A percentile compares a stretch with the other conserved stretches of the same genome.
Conservation (phyloP, 495 filamentous ascomycete genomes). For the Podospora comata region DNA sequence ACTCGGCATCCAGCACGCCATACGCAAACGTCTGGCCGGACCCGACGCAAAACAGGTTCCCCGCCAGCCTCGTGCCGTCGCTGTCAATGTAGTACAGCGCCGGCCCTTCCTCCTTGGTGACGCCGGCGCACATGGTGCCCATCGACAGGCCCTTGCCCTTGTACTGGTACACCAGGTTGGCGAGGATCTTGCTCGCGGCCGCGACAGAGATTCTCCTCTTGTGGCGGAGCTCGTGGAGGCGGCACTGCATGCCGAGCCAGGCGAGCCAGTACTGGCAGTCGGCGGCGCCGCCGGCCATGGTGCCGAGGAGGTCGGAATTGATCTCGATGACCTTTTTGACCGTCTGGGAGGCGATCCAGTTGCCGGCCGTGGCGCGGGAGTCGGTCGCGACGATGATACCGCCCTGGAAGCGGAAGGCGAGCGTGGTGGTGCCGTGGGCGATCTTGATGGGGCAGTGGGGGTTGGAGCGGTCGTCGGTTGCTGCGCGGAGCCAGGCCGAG, state of each 20-base stretch:
- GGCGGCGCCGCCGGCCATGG: slow-evolving; percentile 97
- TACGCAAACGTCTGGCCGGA: slow-evolving; percentile 98
- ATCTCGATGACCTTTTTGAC: slow-evolving; percentile 99
- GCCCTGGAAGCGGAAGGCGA: slow-evolving; percentile 94
- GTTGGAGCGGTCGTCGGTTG: slow-evolving; percentile 95
- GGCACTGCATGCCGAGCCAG: slow-evolving; percentile 98
- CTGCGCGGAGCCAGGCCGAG: slow-evolving; percentile 89
- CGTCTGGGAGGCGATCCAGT: slow-evolving; percentile 98
- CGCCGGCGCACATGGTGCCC: slow-evolving; percentile 98
- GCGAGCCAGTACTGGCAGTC: slow-evolving; percentile 99
- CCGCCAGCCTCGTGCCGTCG: slow-evolving; percentile 87
- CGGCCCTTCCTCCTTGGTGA: slow-evolving; percentile 92
- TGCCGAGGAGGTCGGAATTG: slow-evolving; percentile 85
- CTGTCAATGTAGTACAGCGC: slow-evolving; percentile 99
- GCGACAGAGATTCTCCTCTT: slow-evolving; percentile 98
- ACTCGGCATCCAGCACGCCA: slow-evolving; percentile 94
- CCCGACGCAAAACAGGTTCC: slow-evolving; percentile 97
- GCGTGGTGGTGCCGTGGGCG: slow-evolving; percentile 97
- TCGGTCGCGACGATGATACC: slow-evolving; percentile 98
- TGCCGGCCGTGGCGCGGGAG: slow-evolving; percentile 91
- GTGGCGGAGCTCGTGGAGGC: slow-evolving; percentile 97
- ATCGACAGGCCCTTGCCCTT: slow-evolving; percentile 97
- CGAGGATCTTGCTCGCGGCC: slow-evolving; percentile 95
- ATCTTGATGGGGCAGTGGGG: slow-evolving; percentile 97
- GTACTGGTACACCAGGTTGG: slow-evolving; percentile 96